Percentiles rank a stretch among this genome's conserved stretches.
Conservation (phyloP, 345 rosid species). For the Microthlaspi erraticum region DNA sequence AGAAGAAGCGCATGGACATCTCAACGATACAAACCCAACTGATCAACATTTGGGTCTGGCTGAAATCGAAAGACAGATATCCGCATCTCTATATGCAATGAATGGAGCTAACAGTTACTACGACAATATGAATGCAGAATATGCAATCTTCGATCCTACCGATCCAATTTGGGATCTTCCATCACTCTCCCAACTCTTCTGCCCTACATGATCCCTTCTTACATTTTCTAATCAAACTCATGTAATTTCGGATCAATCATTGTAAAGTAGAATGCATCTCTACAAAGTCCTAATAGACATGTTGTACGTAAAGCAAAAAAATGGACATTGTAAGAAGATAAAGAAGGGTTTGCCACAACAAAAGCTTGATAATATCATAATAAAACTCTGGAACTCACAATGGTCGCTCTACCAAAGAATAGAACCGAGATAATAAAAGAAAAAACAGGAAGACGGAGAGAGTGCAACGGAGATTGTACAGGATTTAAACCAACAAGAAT, state of each 20-base stretch:
- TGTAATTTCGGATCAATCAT: conserved; percentile 27
- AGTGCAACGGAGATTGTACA: conserved; percentile 41
- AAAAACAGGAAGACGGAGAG: not conserved
- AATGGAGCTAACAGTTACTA: conserved; percentile 61
- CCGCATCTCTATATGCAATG: conserved; percentile 68
- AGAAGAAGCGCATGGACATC: conserved; percentile 29
- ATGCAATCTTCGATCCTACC: conserved; percentile 47
- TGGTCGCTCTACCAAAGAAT: conserved; percentile 32
- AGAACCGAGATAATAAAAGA: conserved; percentile 1
- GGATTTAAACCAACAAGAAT: conserved; percentile 35
- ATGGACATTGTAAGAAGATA: conserved; percentile 42
- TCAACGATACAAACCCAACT: conserved; percentile 32
- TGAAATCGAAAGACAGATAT: conserved; percentile 68
- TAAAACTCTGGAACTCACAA: conserved; percentile 36
- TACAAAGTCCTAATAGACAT: conserved; percentile 35
- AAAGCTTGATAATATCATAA: conserved; percentile 35
- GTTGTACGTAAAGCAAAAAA: conserved; percentile 38
- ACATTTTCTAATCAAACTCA: conserved; percentile 3
- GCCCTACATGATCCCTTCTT: conserved; percentile 40
- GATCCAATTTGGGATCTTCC: conserved; percentile 76
- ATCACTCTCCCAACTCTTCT: conserved; percentile 56
- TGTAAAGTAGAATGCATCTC: conserved; percentile 48
- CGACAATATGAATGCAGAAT: conserved; percentile 41
- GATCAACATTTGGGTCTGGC: conserved; percentile 40
- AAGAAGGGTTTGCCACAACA: conserved; percentile 21